These are phyloP conservation scores for Solanum hybrid DNA, from an alignment of 305 asterid genomes.

Conservation along the genomic window DNA sequence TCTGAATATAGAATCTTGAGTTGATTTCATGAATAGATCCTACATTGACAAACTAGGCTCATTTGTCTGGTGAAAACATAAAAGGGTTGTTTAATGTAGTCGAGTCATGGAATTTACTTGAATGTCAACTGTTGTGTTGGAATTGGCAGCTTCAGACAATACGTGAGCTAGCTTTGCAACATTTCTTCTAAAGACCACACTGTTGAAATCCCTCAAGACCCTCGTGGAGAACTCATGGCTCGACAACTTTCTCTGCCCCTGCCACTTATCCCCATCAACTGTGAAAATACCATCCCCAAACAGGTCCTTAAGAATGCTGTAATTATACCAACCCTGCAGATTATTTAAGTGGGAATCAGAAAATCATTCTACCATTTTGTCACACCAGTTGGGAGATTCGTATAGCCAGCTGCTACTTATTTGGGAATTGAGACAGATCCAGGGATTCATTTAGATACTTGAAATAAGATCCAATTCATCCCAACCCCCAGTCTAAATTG, in stretches of 20 bases:
- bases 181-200: constrained; percentile 30
- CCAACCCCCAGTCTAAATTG: background rate
- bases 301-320: constrained; percentile 20
- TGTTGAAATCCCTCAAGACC: constrained; percentile 46
- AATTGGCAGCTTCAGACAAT: constrained; percentile 28
- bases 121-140: constrained; percentile 36
- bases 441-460: background rate
- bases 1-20: constrained; percentile 51
- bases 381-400: background rate
- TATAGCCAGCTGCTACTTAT: background rate
- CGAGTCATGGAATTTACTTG: constrained; percentile 28
- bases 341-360: background rate
- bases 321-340: background rate
- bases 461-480: background rate
- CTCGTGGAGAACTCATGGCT: constrained; percentile 47
- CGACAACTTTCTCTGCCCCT: constrained; percentile 37
- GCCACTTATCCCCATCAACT: constrained; percentile 48
- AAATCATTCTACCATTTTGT: background rate
- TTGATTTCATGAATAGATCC: constrained; percentile 44
- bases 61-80: background rate
- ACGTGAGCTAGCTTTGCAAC: constrained; percentile 38
- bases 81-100: background rate
- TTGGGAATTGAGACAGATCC: background rate
- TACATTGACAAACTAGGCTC: constrained; percentile 10
- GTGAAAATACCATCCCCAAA: constrained; percentile 28